Base-by-base conservation (phyloP, 768 basidiomycete genomes). In the Mycena rebaudengoi region DNA sequence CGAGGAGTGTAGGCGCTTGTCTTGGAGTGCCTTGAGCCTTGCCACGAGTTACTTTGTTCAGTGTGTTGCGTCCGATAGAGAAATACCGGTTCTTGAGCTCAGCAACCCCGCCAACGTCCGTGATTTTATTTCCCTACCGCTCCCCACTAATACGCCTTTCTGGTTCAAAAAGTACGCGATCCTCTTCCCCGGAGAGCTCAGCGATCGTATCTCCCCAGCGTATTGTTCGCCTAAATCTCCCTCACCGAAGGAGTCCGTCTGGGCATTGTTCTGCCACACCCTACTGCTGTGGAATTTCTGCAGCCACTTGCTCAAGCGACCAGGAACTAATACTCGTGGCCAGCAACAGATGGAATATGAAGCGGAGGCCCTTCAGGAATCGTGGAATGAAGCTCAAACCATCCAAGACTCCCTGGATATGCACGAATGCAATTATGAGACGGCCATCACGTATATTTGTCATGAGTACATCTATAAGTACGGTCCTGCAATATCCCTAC, bases 281-380 rank as follows among this genome's bases (percentile, higher is more conserved):
- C 91, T 94, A 89, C 82, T 94, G 11, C 79, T 94, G 4, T 94
- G 91, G 91, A 90, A 86, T 69, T 89, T 88, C 70, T 88, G 86
- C 66, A 81, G 82, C 48, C 85, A 86, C 4, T 77, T 88, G 26
- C 72, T 84, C 50, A 78, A 80, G 56, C 79, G 80, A 13, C 29
- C 62, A 26, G 28, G 33, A 13, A 33, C 48, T 13, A 35, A 68
- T 25, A 18, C 35, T 10, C 18, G 35, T 18, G 69, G 18, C 40
- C 10, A 13, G 0, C 79, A 80, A 59, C 73, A 78, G 12, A 78
- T 78, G 21, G 84, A 88, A 32, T 85, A 86, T n/a, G 84, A 85
- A 44, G 83, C 86, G 1, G 86, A 86, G 40, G 80, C 87, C 50
- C 85, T 88, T 6, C 78, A 86, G 58, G 85, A 88, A 49, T 86